Conservation (phyloP, 352 stramenopile species). For the Blastocystis sp. region DNA sequence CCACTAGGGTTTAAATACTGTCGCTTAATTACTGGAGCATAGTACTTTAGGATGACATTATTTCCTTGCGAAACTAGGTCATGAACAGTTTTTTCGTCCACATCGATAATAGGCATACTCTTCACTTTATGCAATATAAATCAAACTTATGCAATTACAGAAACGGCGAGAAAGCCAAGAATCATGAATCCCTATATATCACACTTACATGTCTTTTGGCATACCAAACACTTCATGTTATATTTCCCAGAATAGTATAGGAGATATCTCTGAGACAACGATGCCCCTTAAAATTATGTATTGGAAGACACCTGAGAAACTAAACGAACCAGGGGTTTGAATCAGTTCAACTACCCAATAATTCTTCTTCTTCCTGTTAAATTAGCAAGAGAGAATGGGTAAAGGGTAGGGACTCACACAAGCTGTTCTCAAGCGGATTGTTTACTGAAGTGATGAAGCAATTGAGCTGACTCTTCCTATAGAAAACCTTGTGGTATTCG, state of each 20-base stretch:
- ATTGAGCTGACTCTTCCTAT: constrained; percentile 66
- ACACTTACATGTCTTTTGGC: no score
- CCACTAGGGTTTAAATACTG: not conserved
- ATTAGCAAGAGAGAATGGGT: not conserved
- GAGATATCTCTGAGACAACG: no score
- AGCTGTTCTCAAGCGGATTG: not conserved
- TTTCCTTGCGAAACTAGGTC: not conserved
- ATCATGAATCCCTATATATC: no score
- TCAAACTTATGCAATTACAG: not conserved
- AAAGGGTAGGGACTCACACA: not conserved
- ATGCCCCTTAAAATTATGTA: no score
- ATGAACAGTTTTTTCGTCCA: not conserved
- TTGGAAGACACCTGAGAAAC: no score
- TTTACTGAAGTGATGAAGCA: not conserved
- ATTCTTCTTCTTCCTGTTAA: constrained; percentile 9
- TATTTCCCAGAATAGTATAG: no score
- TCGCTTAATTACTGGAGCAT: not conserved
- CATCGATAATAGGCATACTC: not conserved
- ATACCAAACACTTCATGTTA: no score
- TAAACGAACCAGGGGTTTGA: no score
- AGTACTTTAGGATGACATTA: not conserved
- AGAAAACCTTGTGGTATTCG: constrained; percentile 96
- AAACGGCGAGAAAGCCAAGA: no score
- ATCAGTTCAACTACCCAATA: not conserved
- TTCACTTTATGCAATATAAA: not conserved